These are phyloP conservation scores for Penicillium psychrosexuale DNA, from an alignment of 2,329 filamentous ascomycete species.

Conservation along the genomic window DNA sequence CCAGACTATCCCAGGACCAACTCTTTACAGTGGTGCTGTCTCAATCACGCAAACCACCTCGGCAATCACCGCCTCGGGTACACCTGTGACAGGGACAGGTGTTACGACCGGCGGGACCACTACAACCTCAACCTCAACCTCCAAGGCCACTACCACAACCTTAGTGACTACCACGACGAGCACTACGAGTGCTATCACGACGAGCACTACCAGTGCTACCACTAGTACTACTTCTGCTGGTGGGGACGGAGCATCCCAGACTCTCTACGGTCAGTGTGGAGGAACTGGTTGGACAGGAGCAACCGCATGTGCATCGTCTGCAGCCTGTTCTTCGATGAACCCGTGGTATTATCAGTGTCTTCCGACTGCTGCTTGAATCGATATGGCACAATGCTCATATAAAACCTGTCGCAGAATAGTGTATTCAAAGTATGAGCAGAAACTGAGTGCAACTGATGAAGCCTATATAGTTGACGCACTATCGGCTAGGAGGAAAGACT, in stretches of 20 bases:
- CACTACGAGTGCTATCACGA: neutral
- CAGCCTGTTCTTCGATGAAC: slow-evolving; percentile 16
- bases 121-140: neutral
- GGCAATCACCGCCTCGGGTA: slow-evolving; percentile 18
- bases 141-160: neutral
- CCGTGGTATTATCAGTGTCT: slow-evolving; percentile 20
- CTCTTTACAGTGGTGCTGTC: slow-evolving; percentile 18
- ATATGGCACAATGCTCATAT: no score
- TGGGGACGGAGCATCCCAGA: slow-evolving; percentile 10
- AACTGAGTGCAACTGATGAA: neutral
- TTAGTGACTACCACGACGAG: neutral
- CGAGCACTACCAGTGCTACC: neutral
- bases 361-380: slow-evolving; percentile 8
- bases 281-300: slow-evolving; percentile 16
- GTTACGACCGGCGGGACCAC: neutral
- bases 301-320: slow-evolving; percentile 12
- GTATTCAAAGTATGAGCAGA: neutral
- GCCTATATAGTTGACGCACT: neutral
- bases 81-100: slow-evolving; percentile 11
- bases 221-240: neutral
- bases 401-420: neutral
- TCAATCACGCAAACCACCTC: slow-evolving; percentile 17
- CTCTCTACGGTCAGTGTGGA: slow-evolving; percentile 20
- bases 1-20: slow-evolving; percentile 48
- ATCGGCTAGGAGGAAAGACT: neutral